Evolutionary conservation across 495 filamentous ascomycete species (phyloP), one percentile per base, ranked within the genome.

Genomic region (Schizothecium vesticola): DNA sequence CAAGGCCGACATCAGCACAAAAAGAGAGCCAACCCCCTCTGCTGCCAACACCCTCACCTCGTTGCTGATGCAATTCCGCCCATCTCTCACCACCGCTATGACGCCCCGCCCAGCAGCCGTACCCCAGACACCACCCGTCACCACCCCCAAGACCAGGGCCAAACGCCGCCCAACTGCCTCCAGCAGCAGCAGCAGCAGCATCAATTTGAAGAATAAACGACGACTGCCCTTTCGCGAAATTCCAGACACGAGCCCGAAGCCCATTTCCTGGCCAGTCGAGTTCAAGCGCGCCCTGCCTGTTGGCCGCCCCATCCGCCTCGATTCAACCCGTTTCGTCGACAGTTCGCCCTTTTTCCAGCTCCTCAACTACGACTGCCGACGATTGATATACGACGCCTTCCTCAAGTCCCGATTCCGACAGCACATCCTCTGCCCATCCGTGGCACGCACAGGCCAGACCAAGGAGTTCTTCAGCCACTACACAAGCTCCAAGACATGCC

Each of bases 301-400:
- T 21, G 66, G 59, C 59, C 59, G 66, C 66, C 66, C 31, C 59
- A 56, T 62, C 36, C 36, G 59, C 59, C 57, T 60, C 57, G 58
- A 60, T 7, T 56, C 23, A 12, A 31, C 57, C 29, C 19, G 13
- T 12, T 21, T 29, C n/a, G 21, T 59, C 61, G 25, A 36, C 26
- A n/a, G 3, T 5, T 13, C 24, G 19, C 59, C 64, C 21, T 64
- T 70, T 36, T 70, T 70, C 43, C 61, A 63, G 8, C 8, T 13
- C 3, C 68, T 70, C 12, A 57, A 57, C n/a, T 70, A 66, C 63
- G 68, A 70, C 43, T 43, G 66, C n/a, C 68, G 68, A 22, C 63
- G 64, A 25, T 10, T 13, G 9, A 66, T 70, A 22, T 70, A 70
- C 63, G 64, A 61, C 28, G 19, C 51, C 59, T 62, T 70, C 21